Evolutionary conservation across 768 basidiomycete genomes (phyloP).

Genomic region (Termitomyces sp.): DNA sequence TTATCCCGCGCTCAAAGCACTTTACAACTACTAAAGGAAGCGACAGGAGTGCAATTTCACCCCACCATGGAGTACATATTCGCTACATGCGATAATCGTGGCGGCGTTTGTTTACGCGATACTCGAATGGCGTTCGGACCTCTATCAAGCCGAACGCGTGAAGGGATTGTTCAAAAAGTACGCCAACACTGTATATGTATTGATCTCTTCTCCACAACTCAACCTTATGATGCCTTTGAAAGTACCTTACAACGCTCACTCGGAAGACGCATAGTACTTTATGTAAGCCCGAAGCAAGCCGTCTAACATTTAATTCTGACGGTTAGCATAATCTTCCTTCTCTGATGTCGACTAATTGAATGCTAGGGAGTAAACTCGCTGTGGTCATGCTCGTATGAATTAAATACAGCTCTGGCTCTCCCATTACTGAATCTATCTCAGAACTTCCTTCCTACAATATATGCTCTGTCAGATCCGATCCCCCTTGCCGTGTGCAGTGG

Average conservation of each 20-base stretch:
- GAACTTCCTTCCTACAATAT: conserved; percentile 71
- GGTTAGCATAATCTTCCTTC: conserved; percentile 32
- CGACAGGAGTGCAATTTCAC: conserved; percentile 63
- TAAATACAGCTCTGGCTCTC: neutral
- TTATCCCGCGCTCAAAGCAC: conserved; percentile 39
- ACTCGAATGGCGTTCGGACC: conserved; percentile 70
- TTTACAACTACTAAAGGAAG: conserved; percentile 48
- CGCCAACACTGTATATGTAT: neutral
- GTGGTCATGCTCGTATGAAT: conserved; percentile 60
- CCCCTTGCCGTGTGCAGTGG: conserved; percentile 70
- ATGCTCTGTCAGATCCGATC: conserved; percentile 56
- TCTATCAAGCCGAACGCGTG: conserved; percentile 30
- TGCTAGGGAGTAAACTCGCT: conserved; percentile 54
- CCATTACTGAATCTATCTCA: conserved; percentile 18
- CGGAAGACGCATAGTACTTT: conserved; percentile 33
- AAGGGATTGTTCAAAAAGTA: conserved; percentile 55
- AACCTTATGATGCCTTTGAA: neutral
- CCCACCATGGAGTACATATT: conserved; percentile 67
- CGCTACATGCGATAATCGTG: conserved; percentile 53
- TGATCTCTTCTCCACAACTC: neutral
- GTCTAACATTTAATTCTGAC: conserved; percentile 61
- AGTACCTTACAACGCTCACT: conserved; percentile 41
- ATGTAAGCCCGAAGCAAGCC: conserved; percentile 62
- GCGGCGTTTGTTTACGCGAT: conserved; percentile 64
- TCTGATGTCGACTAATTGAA: neutral